Evolutionary conservation across 345 rosid genomes (phyloP), one percentile per base, ranked within the genome.

Genomic region (Erodium maritimum): DNA sequence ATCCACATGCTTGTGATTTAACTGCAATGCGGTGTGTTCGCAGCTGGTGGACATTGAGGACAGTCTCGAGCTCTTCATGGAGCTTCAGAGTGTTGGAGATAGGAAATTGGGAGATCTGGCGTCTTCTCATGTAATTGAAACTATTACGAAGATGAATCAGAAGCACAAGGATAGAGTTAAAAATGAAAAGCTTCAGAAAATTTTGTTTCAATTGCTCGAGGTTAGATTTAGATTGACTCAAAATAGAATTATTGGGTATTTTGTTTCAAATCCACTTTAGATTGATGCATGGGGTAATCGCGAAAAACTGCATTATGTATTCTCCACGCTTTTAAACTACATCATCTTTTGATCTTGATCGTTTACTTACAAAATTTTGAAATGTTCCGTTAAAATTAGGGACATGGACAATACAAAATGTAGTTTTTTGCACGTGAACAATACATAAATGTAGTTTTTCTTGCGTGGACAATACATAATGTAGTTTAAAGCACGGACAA

Each of bases 71-170:
- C 64, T 93, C 65, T 89, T 89, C 70, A 79, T 87, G 81, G 95
- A 82, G 76, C 77, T 93, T 59, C 99, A 93, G 79, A 79, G 78
- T 18, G 69, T 83, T 45, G 97, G 85, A 23, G 95, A 93, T 62
- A 82, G 79, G 70, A 81, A 67, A 61, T 59, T 87, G 76, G 71
- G 79, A 62, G 83, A 79, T 57, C 80, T 89, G 76, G 82, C 95
- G 10, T 89, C 87, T 67, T 79, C 86, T 23, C 95, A 89, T 75
- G 83, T 83, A 71, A 75, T 89, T 65, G 85, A 87, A 22, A 85
- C 86, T 55, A 79, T 93, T 64, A 83, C 73, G 71, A 80, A 78
- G 55, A 82, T 89, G 91, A 93, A 85, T 69, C 72, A 81, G 78
- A 78, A 73, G 69, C 86, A 84, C 73, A 78, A 76, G 71, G 85